A percentile compares a stretch with the other conserved stretches of the same genome.
Evolutionary conservation across 352 stramenopile species (phyloP).

Genomic region (Aphanomyces invadans): DNA sequence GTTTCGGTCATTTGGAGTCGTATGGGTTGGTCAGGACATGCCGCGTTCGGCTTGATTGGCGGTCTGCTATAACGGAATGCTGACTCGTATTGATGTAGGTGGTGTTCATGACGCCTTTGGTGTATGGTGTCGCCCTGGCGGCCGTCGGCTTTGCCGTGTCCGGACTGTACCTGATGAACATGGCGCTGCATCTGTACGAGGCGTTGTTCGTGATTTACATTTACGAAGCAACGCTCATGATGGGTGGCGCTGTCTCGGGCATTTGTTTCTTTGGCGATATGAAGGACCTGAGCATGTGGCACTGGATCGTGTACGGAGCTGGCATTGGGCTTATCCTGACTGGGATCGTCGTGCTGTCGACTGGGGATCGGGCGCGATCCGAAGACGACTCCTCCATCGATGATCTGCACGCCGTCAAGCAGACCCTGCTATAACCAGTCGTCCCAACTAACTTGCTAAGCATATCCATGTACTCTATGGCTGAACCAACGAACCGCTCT

Average conservation of each 20-base stretch:
- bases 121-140: conserved; percentile 56
- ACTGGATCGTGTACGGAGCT: conserved; percentile 66
- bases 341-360: conserved; percentile 62
- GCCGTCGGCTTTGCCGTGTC: conserved; percentile 54
- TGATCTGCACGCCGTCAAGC: conserved; percentile 6
- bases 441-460: too few relatives aligned
- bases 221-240: conserved; percentile 76
- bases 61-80: too few relatives aligned
- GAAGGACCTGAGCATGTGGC: conserved; percentile 48
- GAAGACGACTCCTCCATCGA: neutral
- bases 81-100: conserved; percentile 16
- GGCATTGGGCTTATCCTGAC: conserved; percentile 62
- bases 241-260: conserved; percentile 59
- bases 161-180: conserved; percentile 66
- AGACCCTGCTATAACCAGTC: neutral
- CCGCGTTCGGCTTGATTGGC: too few relatives aligned
- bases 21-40: too few relatives aligned
- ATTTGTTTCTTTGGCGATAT: conserved; percentile 80
- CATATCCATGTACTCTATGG: too few relatives aligned
- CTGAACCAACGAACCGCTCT: too few relatives aligned
- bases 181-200: conserved; percentile 72
- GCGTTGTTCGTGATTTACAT: conserved; percentile 77
- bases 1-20: neutral
- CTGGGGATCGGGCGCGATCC: neutral
- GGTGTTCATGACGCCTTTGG: conserved; percentile 33